phyloP scores from a whole-genome alignment of 495 filamentous ascomycete genomes.

The Aeminium ludgeri region DNA sequence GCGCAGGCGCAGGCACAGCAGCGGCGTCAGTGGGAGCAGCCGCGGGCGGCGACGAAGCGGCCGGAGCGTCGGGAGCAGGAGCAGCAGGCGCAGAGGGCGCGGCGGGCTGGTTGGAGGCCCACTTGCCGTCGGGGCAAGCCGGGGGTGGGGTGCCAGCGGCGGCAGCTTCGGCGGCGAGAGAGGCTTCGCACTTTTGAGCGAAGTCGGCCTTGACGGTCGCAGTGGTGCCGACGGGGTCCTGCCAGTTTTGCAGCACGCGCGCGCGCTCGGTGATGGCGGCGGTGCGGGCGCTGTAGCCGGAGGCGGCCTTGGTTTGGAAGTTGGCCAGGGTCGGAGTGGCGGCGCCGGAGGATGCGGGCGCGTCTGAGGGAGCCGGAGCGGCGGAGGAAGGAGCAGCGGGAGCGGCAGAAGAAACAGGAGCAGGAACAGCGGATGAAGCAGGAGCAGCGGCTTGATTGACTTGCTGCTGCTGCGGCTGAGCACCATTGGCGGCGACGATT shows the following conservation, averaged over 20 bases:
- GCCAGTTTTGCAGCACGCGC: background rate
- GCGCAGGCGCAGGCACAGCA: background rate
- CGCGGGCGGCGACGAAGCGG: background rate
- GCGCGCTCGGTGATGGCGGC: background rate
- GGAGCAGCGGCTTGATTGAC: conserved; percentile 10
- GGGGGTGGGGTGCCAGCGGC: background rate
- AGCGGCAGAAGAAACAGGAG: no score
- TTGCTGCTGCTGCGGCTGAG: conserved; percentile 26
- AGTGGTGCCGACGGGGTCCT: background rate
- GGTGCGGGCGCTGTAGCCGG: background rate
- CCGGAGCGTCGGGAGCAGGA: background rate
- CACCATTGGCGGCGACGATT: conserved; percentile 27
- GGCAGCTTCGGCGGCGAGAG: background rate
- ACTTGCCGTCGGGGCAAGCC: background rate
- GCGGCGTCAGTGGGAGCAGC: background rate
- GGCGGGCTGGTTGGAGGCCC: background rate
- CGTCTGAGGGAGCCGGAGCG: no score
- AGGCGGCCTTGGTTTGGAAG: conserved; percentile 2
- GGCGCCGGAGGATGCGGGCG: background rate
- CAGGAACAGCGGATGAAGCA: no score
- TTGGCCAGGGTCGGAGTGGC: background rate
- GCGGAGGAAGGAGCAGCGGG: no score
- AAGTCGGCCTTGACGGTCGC: background rate
- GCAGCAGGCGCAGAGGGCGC: background rate
- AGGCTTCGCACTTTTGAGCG: background rate